Evolutionary conservation across 345 rosid genomes (phyloP).

Genomic region (Gossypium stocksii): DNA sequence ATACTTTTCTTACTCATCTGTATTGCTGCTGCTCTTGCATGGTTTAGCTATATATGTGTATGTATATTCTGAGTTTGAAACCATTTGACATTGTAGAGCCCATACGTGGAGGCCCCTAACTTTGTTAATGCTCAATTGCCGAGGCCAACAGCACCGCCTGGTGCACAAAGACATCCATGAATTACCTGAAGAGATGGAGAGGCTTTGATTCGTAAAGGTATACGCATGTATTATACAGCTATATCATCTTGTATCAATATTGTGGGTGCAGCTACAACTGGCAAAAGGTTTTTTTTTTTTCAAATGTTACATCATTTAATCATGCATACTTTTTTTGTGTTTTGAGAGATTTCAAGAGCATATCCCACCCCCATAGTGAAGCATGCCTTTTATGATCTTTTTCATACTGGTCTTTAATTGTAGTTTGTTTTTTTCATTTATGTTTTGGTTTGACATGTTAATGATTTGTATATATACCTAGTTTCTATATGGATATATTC

Average conservation of each 20-base stretch:
- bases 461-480: neutral
- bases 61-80: constrained; percentile 8
- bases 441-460: constrained; percentile 6
- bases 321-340: neutral
- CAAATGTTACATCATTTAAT: neutral
- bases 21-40: neutral
- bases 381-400: neutral
- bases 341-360: neutral
- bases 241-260: neutral
- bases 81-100: constrained; percentile 38
- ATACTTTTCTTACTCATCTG: neutral
- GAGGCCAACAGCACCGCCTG: constrained; percentile 67
- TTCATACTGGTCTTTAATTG: neutral
- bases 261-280: neutral
- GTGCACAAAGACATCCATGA: constrained; percentile 55
- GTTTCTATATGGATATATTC: neutral
- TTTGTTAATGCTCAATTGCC: constrained; percentile 51
- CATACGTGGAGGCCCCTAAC: constrained; percentile 70
- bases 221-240: constrained; percentile 14
- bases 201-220: neutral
- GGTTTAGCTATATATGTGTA: neutral
- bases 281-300: neutral
- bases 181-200: constrained; percentile 30
- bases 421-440: neutral
- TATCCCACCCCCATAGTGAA: neutral